A percentile compares a stretch with the other conserved stretches of the same genome.
phyloP scores from a whole-genome alignment of 805 yeast species.

The Hanseniaspora thailandica region DNA sequence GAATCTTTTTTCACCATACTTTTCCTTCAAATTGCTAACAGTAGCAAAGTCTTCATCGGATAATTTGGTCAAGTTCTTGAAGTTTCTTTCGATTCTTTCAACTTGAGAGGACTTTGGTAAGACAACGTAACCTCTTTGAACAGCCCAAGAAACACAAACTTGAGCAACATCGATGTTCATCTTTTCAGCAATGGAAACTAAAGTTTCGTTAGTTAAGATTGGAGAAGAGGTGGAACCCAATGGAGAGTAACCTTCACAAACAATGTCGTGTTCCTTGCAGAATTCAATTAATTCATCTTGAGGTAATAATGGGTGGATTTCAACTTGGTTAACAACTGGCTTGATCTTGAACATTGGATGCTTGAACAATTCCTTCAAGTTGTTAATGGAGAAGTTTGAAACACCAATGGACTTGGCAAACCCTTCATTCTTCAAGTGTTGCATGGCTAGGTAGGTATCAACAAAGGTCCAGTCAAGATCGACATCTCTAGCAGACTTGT shows the following conservation, averaged over 20 bases:
- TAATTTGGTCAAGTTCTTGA: slow-evolving; percentile 8
- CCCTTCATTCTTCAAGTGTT: slow-evolving; percentile 42
- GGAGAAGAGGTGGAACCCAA: slow-evolving; percentile 53
- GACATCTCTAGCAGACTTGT: slow-evolving; percentile 28
- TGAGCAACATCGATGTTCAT: slow-evolving; percentile 36
- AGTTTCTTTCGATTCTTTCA: slow-evolving; percentile 25
- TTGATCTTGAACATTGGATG: slow-evolving; percentile 38
- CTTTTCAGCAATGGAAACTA: slow-evolving; percentile 34
- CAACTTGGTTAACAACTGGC: slow-evolving; percentile 69
- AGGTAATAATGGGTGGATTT: slow-evolving; percentile 61
- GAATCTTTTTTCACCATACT: slow-evolving; percentile 14
- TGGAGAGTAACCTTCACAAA: slow-evolving; percentile 68
- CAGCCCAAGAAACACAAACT: slow-evolving; percentile 47
- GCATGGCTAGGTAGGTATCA: slow-evolving; percentile 55
- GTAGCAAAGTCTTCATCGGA: slow-evolving; percentile 10
- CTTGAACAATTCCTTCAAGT: slow-evolving; percentile 40
- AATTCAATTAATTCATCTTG: slow-evolving; percentile 47
- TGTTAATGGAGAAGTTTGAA: slow-evolving; percentile 52
- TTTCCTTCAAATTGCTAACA: slow-evolving; percentile 5
- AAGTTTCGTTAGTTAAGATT: slow-evolving; percentile 34
- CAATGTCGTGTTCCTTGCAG: slow-evolving; percentile 41
- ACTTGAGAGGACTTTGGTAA: slow-evolving; percentile 41
- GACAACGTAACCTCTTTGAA: slow-evolving; percentile 44
- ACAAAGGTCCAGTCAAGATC: slow-evolving; percentile 34
- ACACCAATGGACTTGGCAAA: slow-evolving; percentile 58